Evolutionary conservation across 495 filamentous ascomycete species (phyloP).

Genomic region (Friedmanniomyces endolithicus): DNA sequence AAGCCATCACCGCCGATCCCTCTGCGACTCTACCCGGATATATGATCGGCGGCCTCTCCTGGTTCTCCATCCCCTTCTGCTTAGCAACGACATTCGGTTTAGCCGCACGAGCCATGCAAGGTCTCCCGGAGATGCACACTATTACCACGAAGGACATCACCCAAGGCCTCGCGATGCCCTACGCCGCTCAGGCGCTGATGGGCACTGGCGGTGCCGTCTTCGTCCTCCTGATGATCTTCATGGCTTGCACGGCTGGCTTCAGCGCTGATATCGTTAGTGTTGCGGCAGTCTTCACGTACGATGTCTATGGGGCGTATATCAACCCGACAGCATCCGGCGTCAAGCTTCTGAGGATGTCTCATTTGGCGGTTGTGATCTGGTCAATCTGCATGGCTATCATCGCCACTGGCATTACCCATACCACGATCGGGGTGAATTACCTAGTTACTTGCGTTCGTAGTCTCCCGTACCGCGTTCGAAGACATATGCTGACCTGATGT

Average conservation of each 20-base stretch:
- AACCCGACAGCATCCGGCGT: conserved; percentile 14
- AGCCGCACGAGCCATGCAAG: conserved; percentile 20
- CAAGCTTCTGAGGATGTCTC: conserved; percentile 21
- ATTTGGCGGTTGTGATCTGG: conserved; percentile 21
- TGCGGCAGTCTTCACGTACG: conserved; percentile 20
- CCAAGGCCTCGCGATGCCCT: conserved; percentile 18
- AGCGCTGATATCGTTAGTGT: conserved; percentile 20
- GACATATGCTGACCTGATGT: neutral
- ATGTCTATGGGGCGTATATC: conserved; percentile 22
- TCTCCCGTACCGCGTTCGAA: neutral
- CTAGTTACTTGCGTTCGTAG: conserved; percentile 16
- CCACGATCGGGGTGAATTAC: conserved; percentile 18
- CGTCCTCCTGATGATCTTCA: conserved; percentile 18
- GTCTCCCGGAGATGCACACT: conserved; percentile 20
- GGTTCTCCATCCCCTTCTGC: conserved; percentile 23
- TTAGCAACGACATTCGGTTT: conserved; percentile 23
- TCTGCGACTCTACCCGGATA: neutral
- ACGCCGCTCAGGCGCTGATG: conserved; percentile 14
- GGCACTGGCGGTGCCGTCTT: conserved; percentile 20
- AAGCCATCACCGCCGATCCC: conserved; percentile 5
- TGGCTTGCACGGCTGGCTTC: conserved; percentile 21
- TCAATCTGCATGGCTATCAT: conserved; percentile 33
- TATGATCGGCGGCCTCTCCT: conserved; percentile 9
- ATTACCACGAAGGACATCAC: conserved; percentile 20
- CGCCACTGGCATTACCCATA: conserved; percentile 23